Evolutionary conservation across 2,329 filamentous ascomycete species (phyloP).

Genomic region (Exophiala spinifera): DNA sequence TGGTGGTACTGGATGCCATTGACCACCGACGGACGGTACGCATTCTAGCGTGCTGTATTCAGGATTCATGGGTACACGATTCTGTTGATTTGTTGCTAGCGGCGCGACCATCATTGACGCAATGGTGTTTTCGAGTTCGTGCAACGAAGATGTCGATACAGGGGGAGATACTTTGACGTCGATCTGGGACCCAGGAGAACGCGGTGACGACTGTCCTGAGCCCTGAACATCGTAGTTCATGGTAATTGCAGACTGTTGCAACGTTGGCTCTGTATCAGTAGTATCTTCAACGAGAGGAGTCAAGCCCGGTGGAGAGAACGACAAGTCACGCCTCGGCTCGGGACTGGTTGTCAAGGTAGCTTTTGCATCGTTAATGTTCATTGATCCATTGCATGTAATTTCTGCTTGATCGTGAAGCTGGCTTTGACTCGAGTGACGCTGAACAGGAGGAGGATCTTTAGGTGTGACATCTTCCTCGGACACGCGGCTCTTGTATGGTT

Average conservation of each 20-base stretch:
- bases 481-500: constrained; percentile 6
- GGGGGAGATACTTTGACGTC: background rate
- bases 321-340: too few relatives aligned
- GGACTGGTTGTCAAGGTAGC: too few relatives aligned
- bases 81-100: background rate
- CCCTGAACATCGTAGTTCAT: too few relatives aligned
- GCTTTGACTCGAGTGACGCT: constrained; percentile 9
- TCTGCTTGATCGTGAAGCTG: too few relatives aligned
- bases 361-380: too few relatives aligned
- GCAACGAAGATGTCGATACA: background rate
- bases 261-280: too few relatives aligned
- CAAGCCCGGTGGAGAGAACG: too few relatives aligned
- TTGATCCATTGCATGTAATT: too few relatives aligned
- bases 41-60: constrained; percentile 22
- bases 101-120: background rate
- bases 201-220: too few relatives aligned
- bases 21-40: constrained; percentile 8
- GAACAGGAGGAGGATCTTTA: constrained; percentile 7
- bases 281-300: too few relatives aligned
- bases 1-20: constrained; percentile 7
- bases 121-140: constrained; percentile 11
- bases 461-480: constrained; percentile 18
- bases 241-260: too few relatives aligned
- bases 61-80: constrained; percentile 14
- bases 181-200: too few relatives aligned